A percentile compares a stretch with the other conserved stretches of the same genome.
Evolutionary conservation across 2,329 filamentous ascomycete species (phyloP).

Genomic region (Aspergillus sp.): DNA sequence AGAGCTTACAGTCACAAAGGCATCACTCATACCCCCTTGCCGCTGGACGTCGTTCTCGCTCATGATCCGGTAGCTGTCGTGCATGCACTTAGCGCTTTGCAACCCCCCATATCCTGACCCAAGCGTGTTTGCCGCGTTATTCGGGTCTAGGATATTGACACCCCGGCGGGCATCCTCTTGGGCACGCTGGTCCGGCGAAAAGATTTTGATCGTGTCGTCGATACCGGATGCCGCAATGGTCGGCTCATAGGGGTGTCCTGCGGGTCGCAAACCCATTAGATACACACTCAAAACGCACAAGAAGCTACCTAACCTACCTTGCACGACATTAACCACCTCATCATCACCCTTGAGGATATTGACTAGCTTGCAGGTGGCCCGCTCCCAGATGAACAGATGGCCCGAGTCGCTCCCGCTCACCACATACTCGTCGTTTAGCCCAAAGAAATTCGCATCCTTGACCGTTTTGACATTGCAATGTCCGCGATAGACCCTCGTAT

Average conservation of each 20-base stretch:
- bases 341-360: slow-evolving; percentile 67
- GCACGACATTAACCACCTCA: slow-evolving; percentile 69
- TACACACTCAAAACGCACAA: not conserved
- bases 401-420: slow-evolving; percentile 67
- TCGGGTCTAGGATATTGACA: slow-evolving; percentile 56
- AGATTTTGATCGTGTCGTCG: slow-evolving; percentile 68
- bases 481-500: slow-evolving; percentile 59
- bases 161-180: slow-evolving; percentile 59
- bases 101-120: slow-evolving; percentile 46
- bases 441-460: slow-evolving; percentile 70
- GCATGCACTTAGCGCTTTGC: slow-evolving; percentile 58
- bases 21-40: slow-evolving; percentile 58
- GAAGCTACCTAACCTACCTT: slow-evolving; percentile 46
- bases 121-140: slow-evolving; percentile 38
- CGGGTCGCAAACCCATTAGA: not conserved
- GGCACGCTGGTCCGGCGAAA: slow-evolving; percentile 60
- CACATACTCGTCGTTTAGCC: slow-evolving; percentile 66
- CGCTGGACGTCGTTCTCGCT: slow-evolving; percentile 62
- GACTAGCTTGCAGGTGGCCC: slow-evolving; percentile 59
- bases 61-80: slow-evolving; percentile 61
- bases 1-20: slow-evolving; percentile 54
- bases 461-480: slow-evolving; percentile 68
- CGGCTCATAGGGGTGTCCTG: slow-evolving; percentile 66
- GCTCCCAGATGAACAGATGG: slow-evolving; percentile 69
- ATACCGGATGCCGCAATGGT: slow-evolving; percentile 67